Percentiles rank a stretch among this genome's conserved stretches.
phyloP scores from a whole-genome alignment of 495 filamentous ascomycete genomes.

The Letharia columbiana region DNA sequence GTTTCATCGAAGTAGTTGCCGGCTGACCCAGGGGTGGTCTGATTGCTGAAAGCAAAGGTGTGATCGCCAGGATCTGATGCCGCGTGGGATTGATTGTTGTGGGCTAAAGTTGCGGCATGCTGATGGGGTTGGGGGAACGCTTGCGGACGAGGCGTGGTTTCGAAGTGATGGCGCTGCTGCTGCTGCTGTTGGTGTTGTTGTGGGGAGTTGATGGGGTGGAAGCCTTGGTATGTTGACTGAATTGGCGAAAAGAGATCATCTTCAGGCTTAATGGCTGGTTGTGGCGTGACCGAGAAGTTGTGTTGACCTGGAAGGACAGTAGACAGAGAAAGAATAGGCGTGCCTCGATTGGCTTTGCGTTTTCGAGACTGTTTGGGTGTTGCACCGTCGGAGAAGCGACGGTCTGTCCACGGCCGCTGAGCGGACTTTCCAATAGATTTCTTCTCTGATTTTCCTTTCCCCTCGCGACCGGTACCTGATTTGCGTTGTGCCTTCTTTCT shows the following conservation, averaged over 20 bases:
- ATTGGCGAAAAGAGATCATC: slow-evolving; percentile 19
- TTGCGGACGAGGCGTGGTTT: slow-evolving; percentile 16
- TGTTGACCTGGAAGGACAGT: slow-evolving; percentile 18
- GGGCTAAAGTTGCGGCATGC: not conserved
- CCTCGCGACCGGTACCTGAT: slow-evolving; percentile 17
- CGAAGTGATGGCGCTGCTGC: slow-evolving; percentile 12
- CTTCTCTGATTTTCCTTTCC: slow-evolving; percentile 9
- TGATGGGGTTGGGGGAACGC: slow-evolving; percentile 15
- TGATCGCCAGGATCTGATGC: slow-evolving; percentile 15
- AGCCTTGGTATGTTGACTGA: slow-evolving; percentile 17
- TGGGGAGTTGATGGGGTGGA: slow-evolving; percentile 17
- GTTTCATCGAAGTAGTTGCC: slow-evolving; percentile 19
- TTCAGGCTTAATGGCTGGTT: slow-evolving; percentile 20
- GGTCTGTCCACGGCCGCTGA: slow-evolving; percentile 17
- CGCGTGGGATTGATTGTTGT: slow-evolving; percentile 8
- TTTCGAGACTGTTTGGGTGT: slow-evolving; percentile 17
- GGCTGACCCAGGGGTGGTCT: slow-evolving; percentile 9
- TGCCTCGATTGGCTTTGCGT: slow-evolving; percentile 15
- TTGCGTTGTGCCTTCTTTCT: slow-evolving; percentile 14
- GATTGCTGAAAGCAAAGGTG: slow-evolving; percentile 17
- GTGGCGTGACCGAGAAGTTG: slow-evolving; percentile 16
- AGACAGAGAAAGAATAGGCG: slow-evolving; percentile 18
- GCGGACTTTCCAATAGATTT: slow-evolving; percentile 11
- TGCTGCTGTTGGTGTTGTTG: not conserved
- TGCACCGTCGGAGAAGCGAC: slow-evolving; percentile 23